Conservation (phyloP, 2,329 filamentous ascomycete genomes). For the Cryphonectria japonica region DNA sequence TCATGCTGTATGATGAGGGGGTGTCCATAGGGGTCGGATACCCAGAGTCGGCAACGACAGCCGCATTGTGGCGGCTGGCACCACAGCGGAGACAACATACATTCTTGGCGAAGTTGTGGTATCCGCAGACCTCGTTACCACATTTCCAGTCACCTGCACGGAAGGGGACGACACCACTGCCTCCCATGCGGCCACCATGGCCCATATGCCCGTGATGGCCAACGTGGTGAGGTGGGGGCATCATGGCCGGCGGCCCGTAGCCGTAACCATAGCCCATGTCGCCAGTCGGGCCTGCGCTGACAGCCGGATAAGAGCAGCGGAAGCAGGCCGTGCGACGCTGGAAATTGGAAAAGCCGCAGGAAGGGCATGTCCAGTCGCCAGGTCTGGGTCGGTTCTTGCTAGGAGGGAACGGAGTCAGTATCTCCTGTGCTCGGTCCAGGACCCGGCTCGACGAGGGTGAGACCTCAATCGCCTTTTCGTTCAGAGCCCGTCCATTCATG, state of each 20-base stretch:
- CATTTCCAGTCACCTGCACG: constrained; percentile 99
- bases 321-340: constrained; percentile 98
- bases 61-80: constrained; percentile 89
- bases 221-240: constrained; percentile 73
- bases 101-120: constrained; percentile 99
- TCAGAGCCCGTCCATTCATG: constrained; percentile 98
- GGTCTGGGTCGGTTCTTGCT: constrained; percentile 98
- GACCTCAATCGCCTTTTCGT: constrained; percentile 98
- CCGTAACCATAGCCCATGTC: constrained; percentile 69
- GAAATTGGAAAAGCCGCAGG: constrained; percentile 99
- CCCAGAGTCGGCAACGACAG: constrained; percentile 90
- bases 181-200: constrained; percentile 70
- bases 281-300: constrained; percentile 72
- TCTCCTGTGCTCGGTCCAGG: constrained; percentile 91
- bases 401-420: constrained; percentile 94
- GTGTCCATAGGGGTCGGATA: constrained; percentile 91
- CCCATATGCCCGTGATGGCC: constrained; percentile 57
- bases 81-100: constrained; percentile 96
- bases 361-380: constrained; percentile 98
- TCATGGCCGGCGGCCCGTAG: constrained; percentile 73
- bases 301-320: constrained; percentile 98
- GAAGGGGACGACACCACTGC: constrained; percentile 90
- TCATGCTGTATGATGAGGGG: constrained; percentile 81
- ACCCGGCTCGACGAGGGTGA: constrained; percentile 97
- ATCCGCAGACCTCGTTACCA: constrained; percentile 93